Percentiles rank a stretch among this genome's conserved stretches.
Evolutionary conservation across 306 rosid species (phyloP).

Genomic region (Malus domestica): ASM211411v1 NC_041797.1:7685001-7685500

Average conservation of each 20-base stretch:
- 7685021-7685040: conserved; percentile 7
- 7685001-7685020: conserved; percentile 6
- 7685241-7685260: neutral
- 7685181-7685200: neutral
- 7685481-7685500: neutral
- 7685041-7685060: conserved; percentile 27
- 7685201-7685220: neutral
- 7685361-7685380: neutral
- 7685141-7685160: neutral
- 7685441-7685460: neutral
- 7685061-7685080: conserved; percentile 6
- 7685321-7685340: too few species aligned
- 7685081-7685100: neutral
- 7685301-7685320: neutral
- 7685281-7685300: too few species aligned
- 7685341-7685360: neutral
- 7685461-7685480: neutral
- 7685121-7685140: neutral
- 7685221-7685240: neutral
- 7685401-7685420: neutral
- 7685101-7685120: neutral
- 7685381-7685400: too few species aligned
- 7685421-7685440: neutral
- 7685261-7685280: neutral
- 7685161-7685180: neutral